Evolutionary conservation across 2,329 filamentous ascomycete species (phyloP).

Genomic region (Hymenoscyphus infarciens): DNA sequence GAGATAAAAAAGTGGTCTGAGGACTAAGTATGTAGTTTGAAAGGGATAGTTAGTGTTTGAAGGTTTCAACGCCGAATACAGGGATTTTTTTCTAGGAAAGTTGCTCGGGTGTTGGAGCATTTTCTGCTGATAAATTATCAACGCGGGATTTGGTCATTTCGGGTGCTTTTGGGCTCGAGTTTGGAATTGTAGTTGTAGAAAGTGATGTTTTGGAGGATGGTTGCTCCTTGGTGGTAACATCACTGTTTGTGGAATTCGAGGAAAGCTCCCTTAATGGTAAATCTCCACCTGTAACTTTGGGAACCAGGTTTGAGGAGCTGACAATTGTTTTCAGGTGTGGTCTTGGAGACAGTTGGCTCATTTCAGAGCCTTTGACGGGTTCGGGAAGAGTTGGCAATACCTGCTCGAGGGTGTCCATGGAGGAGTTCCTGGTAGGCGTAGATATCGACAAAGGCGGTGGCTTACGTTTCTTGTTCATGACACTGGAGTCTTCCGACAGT

Average conservation of each 20-base stretch:
- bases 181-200: background rate
- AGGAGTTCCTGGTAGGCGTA: conserved; percentile 12
- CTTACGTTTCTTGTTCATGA: conserved; percentile 24
- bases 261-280: conserved; percentile 21
- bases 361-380: conserved; percentile 15
- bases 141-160: background rate
- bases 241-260: conserved; percentile 18
- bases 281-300: conserved; percentile 13
- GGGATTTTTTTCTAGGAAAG: background rate
- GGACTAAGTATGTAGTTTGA: background rate
- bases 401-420: conserved; percentile 26
- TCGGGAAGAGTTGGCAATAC: conserved; percentile 18
- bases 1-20: background rate
- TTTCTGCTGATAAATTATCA: background rate
- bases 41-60: background rate
- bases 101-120: background rate
- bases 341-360: conserved; percentile 20
- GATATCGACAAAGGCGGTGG: conserved; percentile 29
- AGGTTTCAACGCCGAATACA: background rate
- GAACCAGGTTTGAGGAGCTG: conserved; percentile 26
- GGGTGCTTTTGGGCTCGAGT: background rate
- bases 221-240: conserved; percentile 16
- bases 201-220: conserved; percentile 11
- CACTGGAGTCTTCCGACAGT: conserved; percentile 24
- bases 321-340: conserved; percentile 27